Base-by-base conservation (phyloP, 2,329 filamentous ascomycete species). In the Chaetomium strumarium region DNA sequence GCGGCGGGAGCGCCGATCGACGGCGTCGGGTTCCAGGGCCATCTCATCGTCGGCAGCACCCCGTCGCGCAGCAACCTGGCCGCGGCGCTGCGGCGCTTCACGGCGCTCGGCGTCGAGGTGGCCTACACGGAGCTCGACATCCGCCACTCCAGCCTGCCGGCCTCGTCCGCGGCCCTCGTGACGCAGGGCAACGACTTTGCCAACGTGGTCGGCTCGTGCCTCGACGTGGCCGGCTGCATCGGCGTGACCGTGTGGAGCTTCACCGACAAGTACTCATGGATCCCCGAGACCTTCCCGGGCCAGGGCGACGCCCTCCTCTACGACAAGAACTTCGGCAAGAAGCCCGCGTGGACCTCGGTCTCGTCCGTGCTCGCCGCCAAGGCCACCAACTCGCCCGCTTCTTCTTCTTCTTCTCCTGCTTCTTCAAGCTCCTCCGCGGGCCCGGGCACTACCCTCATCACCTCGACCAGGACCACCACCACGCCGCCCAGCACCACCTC, bases 41-140 rank as follows among this genome's bases (percentile, higher is more conserved):
- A 86, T 65, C 75, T 84, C 47, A 76, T 79, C 51, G 76, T 78
- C 8, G 78, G 79, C 60, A 60, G 64, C n/a, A 73, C 76, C 1
- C 75, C 80, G 0, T 66, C 64, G 39, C 72, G 74, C 57, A 66
- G 68, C 34, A 66, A 68, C 12, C 70, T 78, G 41, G 68, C 69
- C 31, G 68, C 70, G 0, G 72, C 74, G 13, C 75, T 83, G 49
- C 62, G 69, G 44, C 68, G 73, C 39, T 84, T 80, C 68, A 72
- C 73, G 2, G 67, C 69, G 1, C 71, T 79, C 1, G 74, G 73
- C 5, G 66, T 81, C 5, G 80, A 85, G 54, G 76, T 83, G 5
- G 79, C 79, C 5, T 74, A 81, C 63, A 84, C 81, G 1, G 81
- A 85, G 68, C 68, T 84, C 19, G 81, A 85, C 62, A 77, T 84